Conservation (phyloP, 1,139 yeast genomes). For the Scheffersomyces stambukii region DNA sequence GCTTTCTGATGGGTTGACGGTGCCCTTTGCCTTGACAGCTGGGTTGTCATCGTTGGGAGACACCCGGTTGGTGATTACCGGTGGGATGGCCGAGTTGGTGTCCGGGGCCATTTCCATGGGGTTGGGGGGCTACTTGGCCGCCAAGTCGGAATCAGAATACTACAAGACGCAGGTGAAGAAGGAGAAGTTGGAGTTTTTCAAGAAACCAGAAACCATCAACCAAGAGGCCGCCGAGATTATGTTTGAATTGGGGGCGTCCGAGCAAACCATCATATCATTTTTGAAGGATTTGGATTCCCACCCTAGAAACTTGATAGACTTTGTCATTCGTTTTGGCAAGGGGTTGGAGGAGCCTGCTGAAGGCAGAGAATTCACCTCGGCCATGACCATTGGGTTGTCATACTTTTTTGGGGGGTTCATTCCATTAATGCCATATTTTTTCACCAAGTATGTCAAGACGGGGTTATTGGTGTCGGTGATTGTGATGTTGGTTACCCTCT, state of each 20-base stretch:
- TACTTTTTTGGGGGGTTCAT: conserved; percentile 79
- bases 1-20: conserved; percentile 75
- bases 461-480: conserved; percentile 75
- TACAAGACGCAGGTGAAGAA: conserved; percentile 65
- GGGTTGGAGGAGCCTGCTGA: conserved; percentile 82
- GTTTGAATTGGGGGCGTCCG: conserved; percentile 66
- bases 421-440: conserved; percentile 78
- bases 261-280: conserved; percentile 60
- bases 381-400: conserved; percentile 69
- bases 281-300: conserved; percentile 64
- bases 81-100: conserved; percentile 82
- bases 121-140: conserved; percentile 77
- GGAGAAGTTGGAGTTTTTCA: conserved; percentile 66
- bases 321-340: conserved; percentile 66
- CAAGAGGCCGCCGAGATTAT: conserved; percentile 73
- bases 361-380: conserved; percentile 72
- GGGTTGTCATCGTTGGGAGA: conserved; percentile 77
- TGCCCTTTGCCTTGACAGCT: conserved; percentile 81
- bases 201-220: conserved; percentile 54
- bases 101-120: conserved; percentile 88
- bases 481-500: conserved; percentile 81
- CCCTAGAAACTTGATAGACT: conserved; percentile 67
- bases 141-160: conserved; percentile 73
- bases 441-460: conserved; percentile 64
- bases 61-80: conserved; percentile 70